Evolutionary conservation across 108 stramenopile genomes (phyloP).

Genomic region (Skeletonema menzelii): DNA sequence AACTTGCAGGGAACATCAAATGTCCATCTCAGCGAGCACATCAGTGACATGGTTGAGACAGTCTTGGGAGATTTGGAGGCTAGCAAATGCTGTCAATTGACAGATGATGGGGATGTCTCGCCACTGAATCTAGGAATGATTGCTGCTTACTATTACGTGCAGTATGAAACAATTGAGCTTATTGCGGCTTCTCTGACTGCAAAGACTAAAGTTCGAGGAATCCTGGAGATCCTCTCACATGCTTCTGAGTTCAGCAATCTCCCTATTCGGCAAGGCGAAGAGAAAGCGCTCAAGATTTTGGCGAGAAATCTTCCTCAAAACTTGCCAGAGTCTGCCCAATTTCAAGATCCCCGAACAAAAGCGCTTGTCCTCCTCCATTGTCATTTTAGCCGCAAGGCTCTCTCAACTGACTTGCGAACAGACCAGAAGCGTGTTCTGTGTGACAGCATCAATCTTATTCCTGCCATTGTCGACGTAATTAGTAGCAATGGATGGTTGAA

Average conservation of each 20-base stretch:
- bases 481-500: slow-evolving; percentile 97
- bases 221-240: slow-evolving; percentile 95
- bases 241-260: slow-evolving; percentile 89
- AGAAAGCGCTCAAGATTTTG: slow-evolving; percentile 83
- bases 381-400: slow-evolving; percentile 81
- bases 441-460: slow-evolving; percentile 83
- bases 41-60: slow-evolving; percentile 98
- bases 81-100: slow-evolving; percentile 87
- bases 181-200: slow-evolving; percentile 94
- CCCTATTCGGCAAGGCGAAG: slow-evolving; percentile 92
- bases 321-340: slow-evolving; percentile 69
- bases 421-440: slow-evolving; percentile 86
- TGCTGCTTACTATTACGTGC: slow-evolving; percentile 96
- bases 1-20: slow-evolving; percentile 89
- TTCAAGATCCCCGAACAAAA: slow-evolving; percentile 88
- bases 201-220: slow-evolving; percentile 91
- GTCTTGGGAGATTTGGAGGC: slow-evolving; percentile 94
- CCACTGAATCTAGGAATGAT: slow-evolving; percentile 99
- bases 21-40: slow-evolving; percentile 94
- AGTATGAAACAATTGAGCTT: slow-evolving; percentile 97
- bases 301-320: slow-evolving; percentile 82
- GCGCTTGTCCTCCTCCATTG: slow-evolving; percentile 92
- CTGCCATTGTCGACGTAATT: slow-evolving; percentile 97
- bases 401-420: slow-evolving; percentile 78
- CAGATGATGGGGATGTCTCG: slow-evolving; percentile 88